phyloP scores from a whole-genome alignment of 345 rosid species.

The Syzygium grande region DNA sequence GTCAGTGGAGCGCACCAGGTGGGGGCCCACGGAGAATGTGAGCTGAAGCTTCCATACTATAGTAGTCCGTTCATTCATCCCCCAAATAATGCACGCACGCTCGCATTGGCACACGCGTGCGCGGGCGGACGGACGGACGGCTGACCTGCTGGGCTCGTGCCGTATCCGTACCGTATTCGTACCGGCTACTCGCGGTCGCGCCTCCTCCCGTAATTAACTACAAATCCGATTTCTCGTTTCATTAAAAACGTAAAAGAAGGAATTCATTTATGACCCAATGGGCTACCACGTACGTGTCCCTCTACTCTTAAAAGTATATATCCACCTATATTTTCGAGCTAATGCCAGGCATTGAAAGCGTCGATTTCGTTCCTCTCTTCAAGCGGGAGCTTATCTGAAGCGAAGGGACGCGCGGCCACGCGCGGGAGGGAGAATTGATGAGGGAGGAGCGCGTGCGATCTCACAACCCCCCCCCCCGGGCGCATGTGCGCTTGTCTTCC shows the following conservation, averaged over 20 bases:
- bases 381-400: neutral
- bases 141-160: neutral
- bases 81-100: neutral
- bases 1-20: no score
- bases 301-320: no score
- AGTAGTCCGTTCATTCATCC: no score
- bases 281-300: no score
- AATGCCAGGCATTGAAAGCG: no score
- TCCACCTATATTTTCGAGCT: neutral
- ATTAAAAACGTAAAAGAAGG: no score
- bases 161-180: neutral
- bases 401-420: neutral
- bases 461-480: neutral
- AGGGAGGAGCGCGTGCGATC: neutral
- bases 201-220: no score
- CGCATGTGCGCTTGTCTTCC: slow-evolving; percentile 39
- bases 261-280: no score
- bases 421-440: neutral
- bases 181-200: neutral
- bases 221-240: neutral
- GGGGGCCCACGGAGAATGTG: neutral
- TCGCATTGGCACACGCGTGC: neutral
- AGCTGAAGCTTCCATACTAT: neutral
- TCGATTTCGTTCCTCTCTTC: no score
- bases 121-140: neutral